These are phyloP conservation scores for Phytophthora pseudosyringae DNA, from an alignment of 352 stramenopile species.

Conservation along the genomic window DNA sequence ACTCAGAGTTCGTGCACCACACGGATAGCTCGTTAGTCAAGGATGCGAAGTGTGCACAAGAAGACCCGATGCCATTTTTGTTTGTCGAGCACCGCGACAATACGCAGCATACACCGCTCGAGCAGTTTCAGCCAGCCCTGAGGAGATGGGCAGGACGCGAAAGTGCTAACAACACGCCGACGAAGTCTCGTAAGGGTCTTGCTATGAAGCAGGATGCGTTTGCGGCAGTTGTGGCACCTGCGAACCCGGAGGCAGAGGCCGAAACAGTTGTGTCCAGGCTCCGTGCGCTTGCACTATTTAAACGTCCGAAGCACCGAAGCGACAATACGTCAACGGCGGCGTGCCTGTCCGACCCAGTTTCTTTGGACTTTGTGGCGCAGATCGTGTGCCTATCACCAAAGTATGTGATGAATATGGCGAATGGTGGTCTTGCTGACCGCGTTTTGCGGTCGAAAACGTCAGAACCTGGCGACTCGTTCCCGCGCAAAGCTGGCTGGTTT, in stretches of 20 bases:
- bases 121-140: conserved; percentile 17
- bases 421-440: conserved; percentile 36
- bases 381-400: conserved; percentile 39
- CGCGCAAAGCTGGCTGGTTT: conserved; percentile 35
- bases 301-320: conserved; percentile 16
- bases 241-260: not conserved
- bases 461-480: conserved; percentile 26
- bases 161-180: conserved; percentile 18
- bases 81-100: conserved; percentile 36
- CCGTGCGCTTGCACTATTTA: conserved; percentile 33
- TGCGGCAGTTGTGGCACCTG: not conserved
- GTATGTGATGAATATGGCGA: conserved; percentile 43
- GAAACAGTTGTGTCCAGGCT: conserved; percentile 15
- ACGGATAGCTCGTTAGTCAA: conserved; percentile 32
- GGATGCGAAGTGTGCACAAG: conserved; percentile 14
- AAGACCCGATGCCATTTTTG: conserved; percentile 34
- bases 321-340: conserved; percentile 15
- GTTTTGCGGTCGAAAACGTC: conserved; percentile 27
- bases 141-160: conserved; percentile 17
- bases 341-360: conserved; percentile 1
- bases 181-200: conserved; percentile 5
- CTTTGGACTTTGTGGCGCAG: conserved; percentile 28
- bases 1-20: conserved; percentile 29
- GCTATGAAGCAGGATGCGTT: conserved; percentile 8
- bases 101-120: conserved; percentile 19